Evolutionary conservation across 2,329 filamentous ascomycete genomes (phyloP).

Genomic region (Penicillium sp.): DNA sequence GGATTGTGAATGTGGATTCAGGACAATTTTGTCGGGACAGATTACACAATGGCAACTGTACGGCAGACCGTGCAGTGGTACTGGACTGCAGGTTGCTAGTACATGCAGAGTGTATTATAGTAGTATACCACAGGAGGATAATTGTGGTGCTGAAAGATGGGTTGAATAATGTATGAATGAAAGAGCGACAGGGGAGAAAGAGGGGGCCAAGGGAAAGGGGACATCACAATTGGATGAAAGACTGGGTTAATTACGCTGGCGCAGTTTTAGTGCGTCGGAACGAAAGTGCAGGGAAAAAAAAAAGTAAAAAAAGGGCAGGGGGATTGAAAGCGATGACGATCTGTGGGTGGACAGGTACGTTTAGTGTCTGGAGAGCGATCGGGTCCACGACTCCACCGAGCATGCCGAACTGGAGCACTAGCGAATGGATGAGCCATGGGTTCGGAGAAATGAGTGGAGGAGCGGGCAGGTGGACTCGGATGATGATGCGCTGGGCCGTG

Average conservation of each 20-base stretch:
- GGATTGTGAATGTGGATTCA: neutral
- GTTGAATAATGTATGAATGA: neutral
- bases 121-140: neutral
- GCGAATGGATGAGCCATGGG: slow-evolving; percentile 18
- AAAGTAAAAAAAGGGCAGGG: neutral
- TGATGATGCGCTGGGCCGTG: neutral
- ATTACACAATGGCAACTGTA: slow-evolving; percentile 17
- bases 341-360: slow-evolving; percentile 3
- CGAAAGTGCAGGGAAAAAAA: neutral
- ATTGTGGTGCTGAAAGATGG: neutral
- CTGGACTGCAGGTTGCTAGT: neutral
- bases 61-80: neutral
- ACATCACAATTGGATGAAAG: neutral
- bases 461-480: neutral
- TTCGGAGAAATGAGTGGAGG: slow-evolving; percentile 1
- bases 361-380: slow-evolving; percentile 7
- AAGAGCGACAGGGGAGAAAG: slow-evolving; percentile 6
- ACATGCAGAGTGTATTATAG: neutral
- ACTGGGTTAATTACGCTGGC: neutral
- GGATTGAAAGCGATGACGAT: slow-evolving; percentile 6
- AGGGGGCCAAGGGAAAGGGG: neutral
- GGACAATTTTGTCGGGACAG: neutral
- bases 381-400: slow-evolving; percentile 13
- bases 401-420: slow-evolving; percentile 7
- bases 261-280: neutral